Percentiles rank a stretch among this genome's conserved stretches.
Conservation (phyloP, 495 filamentous ascomycete genomes). For the Penicillium mononematosum region DNA sequence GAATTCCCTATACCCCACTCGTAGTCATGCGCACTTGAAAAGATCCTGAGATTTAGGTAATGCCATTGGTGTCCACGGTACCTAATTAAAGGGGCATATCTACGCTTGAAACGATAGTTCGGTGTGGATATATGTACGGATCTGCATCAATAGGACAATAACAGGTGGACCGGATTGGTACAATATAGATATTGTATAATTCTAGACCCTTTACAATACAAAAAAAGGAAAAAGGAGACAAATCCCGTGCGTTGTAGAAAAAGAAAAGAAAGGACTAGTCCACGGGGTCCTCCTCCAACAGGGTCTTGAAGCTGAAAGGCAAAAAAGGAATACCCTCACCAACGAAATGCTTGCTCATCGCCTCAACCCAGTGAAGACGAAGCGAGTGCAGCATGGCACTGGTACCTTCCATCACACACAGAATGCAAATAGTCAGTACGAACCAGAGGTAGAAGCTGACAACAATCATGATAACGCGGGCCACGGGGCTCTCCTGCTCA, state of each 20-base stretch:
- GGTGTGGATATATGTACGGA: background rate
- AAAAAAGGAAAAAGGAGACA: background rate
- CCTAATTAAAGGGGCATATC: background rate
- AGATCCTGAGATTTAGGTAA: constrained; percentile 8
- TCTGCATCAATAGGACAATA: constrained; percentile 3
- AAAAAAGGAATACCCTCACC: constrained; percentile 89
- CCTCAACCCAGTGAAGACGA: constrained; percentile 97
- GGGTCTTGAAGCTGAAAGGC: constrained; percentile 84
- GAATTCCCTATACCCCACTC: constrained; percentile 12
- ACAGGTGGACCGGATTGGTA: constrained; percentile 3
- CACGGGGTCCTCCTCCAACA: constrained; percentile 80
- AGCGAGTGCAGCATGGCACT: constrained; percentile 92
- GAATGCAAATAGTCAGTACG: constrained; percentile 71
- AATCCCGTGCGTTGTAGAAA: background rate
- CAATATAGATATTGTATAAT: constrained; percentile 8
- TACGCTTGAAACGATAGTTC: constrained; percentile 2
- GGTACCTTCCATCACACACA: constrained; percentile 80
- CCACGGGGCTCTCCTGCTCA: constrained; percentile 52
- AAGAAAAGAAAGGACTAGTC: constrained; percentile 37
- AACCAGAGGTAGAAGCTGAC: constrained; percentile 86
- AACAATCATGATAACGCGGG: constrained; percentile 77
- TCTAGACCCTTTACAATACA: constrained; percentile 12
- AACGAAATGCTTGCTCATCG: constrained; percentile 99
- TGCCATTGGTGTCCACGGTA: background rate
- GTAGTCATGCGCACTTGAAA: constrained; percentile 15